Evolutionary conservation across 1,284 basidiomycete genomes (phyloP).

Genomic region (Schizopora paradoxa): DNA sequence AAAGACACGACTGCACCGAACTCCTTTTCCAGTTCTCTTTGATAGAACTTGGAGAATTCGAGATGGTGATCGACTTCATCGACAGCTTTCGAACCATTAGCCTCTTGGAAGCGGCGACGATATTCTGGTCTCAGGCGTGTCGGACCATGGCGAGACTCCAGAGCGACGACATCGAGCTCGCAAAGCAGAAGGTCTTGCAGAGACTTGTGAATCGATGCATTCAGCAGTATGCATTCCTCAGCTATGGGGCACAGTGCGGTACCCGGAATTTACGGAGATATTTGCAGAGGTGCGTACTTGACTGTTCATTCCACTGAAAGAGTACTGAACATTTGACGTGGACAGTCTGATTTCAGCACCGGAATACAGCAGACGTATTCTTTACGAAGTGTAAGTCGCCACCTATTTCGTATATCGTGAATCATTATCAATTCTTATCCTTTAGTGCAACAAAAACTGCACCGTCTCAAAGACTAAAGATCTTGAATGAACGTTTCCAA

Average conservation of each 20-base stretch:
- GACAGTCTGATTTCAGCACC: constrained; percentile 14
- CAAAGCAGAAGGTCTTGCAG: constrained; percentile 5
- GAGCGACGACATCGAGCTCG: no score
- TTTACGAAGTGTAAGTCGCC: constrained; percentile 4
- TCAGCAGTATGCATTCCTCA: constrained; percentile 13
- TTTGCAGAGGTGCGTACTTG: constrained; percentile 11
- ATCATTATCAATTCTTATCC: neutral
- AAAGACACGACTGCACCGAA: no score
- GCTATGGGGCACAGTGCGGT: constrained; percentile 16
- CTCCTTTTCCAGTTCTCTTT: no score
- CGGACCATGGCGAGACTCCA: no score
- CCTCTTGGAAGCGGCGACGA: no score
- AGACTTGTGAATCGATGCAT: constrained; percentile 14
- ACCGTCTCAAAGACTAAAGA: constrained; percentile 10
- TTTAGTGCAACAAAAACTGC: constrained; percentile 8
- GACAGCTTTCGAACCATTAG: no score
- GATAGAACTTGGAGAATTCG: no score
- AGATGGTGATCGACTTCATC: no score
- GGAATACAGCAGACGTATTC: constrained; percentile 7
- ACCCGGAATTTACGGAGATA: constrained; percentile 8
- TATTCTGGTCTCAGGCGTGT: no score
- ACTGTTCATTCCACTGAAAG: neutral
- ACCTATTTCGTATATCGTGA: neutral
- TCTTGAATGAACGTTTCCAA: constrained; percentile 3
- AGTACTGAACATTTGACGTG: neutral